These are phyloP conservation scores for Ormosia semicastrata DNA, from an alignment of 306 rosid genomes.

Conservation along the genomic window DNA sequence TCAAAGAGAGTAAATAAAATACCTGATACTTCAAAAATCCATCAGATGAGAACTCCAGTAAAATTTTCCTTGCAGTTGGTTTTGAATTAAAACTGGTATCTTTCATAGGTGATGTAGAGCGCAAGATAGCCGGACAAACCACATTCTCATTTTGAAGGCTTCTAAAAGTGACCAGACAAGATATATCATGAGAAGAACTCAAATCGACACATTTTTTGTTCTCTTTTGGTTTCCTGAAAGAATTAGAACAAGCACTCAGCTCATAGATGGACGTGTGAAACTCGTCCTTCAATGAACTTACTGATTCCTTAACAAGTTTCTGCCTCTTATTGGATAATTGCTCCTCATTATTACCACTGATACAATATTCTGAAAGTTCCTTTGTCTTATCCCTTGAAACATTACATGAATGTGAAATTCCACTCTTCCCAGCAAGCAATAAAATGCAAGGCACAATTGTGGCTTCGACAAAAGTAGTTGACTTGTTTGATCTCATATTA, in stretches of 20 bases:
- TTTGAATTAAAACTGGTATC: conserved; percentile 34
- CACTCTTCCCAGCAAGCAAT: conserved; percentile 43
- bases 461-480: conserved; percentile 75
- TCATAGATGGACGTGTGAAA: conserved; percentile 33
- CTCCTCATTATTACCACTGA: conserved; percentile 31
- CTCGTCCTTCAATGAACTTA: conserved; percentile 34
- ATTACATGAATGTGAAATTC: conserved; percentile 23
- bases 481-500: conserved; percentile 36
- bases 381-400: conserved; percentile 36
- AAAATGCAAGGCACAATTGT: conserved; percentile 61
- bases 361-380: conserved; percentile 36
- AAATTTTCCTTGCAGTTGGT: conserved; percentile 49
- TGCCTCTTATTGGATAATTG: conserved; percentile 50
- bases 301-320: conserved; percentile 41
- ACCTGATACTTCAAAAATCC: conserved; percentile 68
- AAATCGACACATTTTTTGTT: conserved; percentile 30
- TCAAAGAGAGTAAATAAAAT: conserved; percentile 21
- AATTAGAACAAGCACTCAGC: conserved; percentile 44
- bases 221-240: conserved; percentile 34
- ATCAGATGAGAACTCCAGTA: conserved; percentile 73
- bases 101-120: conserved; percentile 26
- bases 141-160: conserved; percentile 32
- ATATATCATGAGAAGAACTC: conserved; percentile 41
- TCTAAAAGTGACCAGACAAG: conserved; percentile 56
- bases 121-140: conserved; percentile 49